phyloP scores from a whole-genome alignment of 2,329 filamentous ascomycete species.

The Scedosporium aurantiacum region DNA sequence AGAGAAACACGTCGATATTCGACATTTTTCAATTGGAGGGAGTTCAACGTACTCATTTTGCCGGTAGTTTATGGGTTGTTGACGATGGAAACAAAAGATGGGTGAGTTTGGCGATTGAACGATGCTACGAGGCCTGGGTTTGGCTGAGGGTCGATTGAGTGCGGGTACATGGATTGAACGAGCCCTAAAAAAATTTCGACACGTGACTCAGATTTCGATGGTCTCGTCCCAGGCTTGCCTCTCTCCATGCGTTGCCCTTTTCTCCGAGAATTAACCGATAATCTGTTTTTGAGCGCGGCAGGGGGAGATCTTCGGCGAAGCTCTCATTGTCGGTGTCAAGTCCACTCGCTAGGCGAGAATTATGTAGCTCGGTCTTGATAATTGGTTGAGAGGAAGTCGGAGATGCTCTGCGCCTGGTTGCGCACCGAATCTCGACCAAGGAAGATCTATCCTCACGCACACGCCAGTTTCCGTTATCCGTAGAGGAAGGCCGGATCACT shows the following conservation, averaged over 20 bases:
- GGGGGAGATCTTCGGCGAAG: too few species aligned
- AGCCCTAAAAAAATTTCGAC: conserved; percentile 6
- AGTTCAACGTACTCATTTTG: conserved; percentile 45
- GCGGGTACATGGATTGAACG: conserved; percentile 2
- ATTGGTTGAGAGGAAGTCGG: not conserved
- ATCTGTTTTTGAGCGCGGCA: too few species aligned
- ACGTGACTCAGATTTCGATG: not conserved
- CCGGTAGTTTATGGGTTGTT: conserved; percentile 25
- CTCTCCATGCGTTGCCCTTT: too few species aligned
- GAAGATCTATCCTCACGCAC: not conserved
- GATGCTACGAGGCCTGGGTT: not conserved
- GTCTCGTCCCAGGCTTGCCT: too few species aligned
- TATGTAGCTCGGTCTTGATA: not conserved
- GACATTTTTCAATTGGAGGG: conserved; percentile 6
- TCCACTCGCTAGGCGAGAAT: too few species aligned
- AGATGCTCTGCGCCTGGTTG: not conserved
- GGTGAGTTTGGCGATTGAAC: conserved; percentile 2
- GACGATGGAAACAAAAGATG: conserved; percentile 3
- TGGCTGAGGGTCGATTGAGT: conserved; percentile 1
- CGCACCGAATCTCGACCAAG: not conserved
- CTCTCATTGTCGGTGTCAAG: too few species aligned
- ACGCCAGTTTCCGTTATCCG: not conserved
- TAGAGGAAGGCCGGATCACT: too few species aligned
- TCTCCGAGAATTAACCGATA: too few species aligned
- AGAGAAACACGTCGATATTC: conserved; percentile 2